phyloP scores from a whole-genome alignment of 2,329 filamentous ascomycete genomes.

The Byssochlamys sp. region DNA sequence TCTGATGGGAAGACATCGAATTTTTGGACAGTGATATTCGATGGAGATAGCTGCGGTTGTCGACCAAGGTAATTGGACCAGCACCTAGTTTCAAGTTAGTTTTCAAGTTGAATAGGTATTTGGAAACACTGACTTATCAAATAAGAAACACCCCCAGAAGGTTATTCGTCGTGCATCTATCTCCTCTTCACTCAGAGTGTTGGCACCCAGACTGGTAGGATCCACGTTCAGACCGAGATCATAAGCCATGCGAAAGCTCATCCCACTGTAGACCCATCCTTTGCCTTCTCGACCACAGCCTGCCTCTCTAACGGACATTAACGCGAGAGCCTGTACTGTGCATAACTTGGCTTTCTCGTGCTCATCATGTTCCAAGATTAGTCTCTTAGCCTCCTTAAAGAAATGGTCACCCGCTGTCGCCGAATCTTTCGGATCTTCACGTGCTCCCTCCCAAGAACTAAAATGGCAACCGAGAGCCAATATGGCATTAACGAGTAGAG shows the following conservation, averaged over 20 bases:
- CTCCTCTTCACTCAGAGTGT: constrained; percentile 67
- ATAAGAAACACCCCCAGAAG: constrained; percentile 96
- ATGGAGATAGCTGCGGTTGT: constrained; percentile 71
- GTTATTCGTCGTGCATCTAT: constrained; percentile 83
- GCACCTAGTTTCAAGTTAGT: constrained; percentile 44
- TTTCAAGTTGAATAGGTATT: neutral
- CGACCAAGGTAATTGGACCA: constrained; percentile 96
- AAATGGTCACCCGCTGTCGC: constrained; percentile 91
- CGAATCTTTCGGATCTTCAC: constrained; percentile 60
- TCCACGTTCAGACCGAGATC: constrained; percentile 88
- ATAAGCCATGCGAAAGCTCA: constrained; percentile 95
- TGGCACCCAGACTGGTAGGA: constrained; percentile 53
- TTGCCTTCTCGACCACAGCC: constrained; percentile 89
- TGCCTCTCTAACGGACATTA: constrained; percentile 94
- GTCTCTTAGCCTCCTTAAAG: constrained; percentile 81
- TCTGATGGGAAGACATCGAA: constrained; percentile 85
- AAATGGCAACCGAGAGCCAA: constrained; percentile 89
- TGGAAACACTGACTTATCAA: constrained; percentile 60
- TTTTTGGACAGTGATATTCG: constrained; percentile 73
- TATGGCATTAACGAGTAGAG: constrained; percentile 86
- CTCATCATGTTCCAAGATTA: constrained; percentile 84
- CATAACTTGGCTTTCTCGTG: constrained; percentile 81
- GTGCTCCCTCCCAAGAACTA: constrained; percentile 64
- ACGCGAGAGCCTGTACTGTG: constrained; percentile 81
- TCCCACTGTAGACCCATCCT: constrained; percentile 96